A percentile compares a stretch with the other conserved stretches of the same genome.
Conservation (phyloP, 345 rosid species). For the Aquilaria yunnanensis region DNA sequence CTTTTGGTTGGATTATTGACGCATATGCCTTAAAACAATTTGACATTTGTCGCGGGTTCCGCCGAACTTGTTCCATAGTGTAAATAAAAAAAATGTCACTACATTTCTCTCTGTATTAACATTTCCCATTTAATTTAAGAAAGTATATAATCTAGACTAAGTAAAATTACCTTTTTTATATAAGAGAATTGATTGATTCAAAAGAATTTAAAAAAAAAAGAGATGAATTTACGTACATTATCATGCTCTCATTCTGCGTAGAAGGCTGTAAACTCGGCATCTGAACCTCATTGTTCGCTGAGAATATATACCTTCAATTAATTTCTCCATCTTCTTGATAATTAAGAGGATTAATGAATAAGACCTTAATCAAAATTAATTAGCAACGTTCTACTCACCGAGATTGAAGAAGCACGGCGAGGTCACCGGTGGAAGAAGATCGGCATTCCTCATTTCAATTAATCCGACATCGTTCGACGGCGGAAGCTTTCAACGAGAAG, state of each 20-base stretch:
- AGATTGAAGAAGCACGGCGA: constrained; percentile 23
- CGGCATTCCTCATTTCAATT: constrained; percentile 33
- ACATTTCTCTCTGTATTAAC: no score
- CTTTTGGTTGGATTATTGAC: no score
- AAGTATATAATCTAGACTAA: not conserved
- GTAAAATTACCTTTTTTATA: not conserved
- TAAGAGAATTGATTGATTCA: not conserved
- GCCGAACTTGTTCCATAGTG: no score
- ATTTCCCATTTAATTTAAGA: no score
- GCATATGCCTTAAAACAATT: no score
- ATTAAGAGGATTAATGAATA: no score
- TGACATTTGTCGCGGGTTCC: no score
- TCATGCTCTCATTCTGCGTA: constrained; percentile 26
- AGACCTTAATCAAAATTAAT: not conserved
- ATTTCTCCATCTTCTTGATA: no score
- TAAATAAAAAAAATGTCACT: no score
- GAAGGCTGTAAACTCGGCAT: constrained; percentile 24
- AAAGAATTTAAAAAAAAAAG: not conserved
- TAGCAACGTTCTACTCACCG: not conserved
- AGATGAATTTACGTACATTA: constrained; percentile 19
- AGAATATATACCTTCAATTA: not conserved
- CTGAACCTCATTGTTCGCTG: constrained; percentile 40
- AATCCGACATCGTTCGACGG: not conserved
- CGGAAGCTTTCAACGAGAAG: not conserved
- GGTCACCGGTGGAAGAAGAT: constrained; percentile 22